Conservation (phyloP, 1,139 yeast species). For the Barnettozyma hawaiiensis region DNA sequence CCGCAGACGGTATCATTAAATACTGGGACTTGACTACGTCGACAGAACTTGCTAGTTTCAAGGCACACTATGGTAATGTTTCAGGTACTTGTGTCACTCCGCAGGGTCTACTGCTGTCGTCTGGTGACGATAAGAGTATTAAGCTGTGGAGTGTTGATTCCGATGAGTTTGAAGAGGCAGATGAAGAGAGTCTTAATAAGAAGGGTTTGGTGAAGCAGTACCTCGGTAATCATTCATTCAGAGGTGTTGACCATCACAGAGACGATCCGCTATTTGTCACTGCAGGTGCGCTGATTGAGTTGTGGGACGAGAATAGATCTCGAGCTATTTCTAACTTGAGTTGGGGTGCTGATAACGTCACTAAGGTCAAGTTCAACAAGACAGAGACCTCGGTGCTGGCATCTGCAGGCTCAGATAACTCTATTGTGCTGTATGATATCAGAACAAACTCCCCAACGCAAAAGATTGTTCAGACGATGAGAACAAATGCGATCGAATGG, state of each 20-base stretch:
- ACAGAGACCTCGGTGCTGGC: conserved; percentile 89
- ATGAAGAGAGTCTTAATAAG: conserved; percentile 27
- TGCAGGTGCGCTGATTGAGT: conserved; percentile 82
- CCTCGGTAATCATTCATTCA: conserved; percentile 79
- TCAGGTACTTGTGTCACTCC: conserved; percentile 83
- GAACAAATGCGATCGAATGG: conserved; percentile 88
- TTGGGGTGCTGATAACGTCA: conserved; percentile 95
- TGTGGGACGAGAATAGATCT: conserved; percentile 84
- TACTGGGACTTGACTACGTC: conserved; percentile 84
- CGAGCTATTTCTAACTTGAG: conserved; percentile 72
- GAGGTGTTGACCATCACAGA: conserved; percentile 82
- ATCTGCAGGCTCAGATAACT: conserved; percentile 87
- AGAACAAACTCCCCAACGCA: conserved; percentile 93
- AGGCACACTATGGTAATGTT: conserved; percentile 89
- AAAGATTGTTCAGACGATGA: conserved; percentile 74
- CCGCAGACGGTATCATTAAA: conserved; percentile 93
- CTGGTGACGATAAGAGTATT: conserved; percentile 88
- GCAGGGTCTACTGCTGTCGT: conserved; percentile 60
- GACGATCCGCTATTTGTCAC: conserved; percentile 74
- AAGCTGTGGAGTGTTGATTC: conserved; percentile 66
- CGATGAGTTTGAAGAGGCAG: conserved; percentile 34
- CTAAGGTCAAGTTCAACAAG: conserved; percentile 77
- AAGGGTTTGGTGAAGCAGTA: conserved; percentile 66
- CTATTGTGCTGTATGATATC: conserved; percentile 83
- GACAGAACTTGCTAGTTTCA: conserved; percentile 67